Conservation (phyloP, 1,284 basidiomycete species). For the Irpex sp. region DNA sequence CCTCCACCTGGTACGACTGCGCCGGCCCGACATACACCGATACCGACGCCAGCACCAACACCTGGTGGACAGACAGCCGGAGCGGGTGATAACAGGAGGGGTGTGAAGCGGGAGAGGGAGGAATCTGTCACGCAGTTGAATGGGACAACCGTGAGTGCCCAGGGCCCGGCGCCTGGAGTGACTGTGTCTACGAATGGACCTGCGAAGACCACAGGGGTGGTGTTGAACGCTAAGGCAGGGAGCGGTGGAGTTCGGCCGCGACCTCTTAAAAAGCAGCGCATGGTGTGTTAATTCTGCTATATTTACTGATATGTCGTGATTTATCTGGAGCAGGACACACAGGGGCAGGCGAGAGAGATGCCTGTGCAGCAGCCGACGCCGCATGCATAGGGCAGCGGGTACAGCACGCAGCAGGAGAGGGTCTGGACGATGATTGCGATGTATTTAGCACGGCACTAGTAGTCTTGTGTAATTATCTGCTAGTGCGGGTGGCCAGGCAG, state of each 20-base stretch:
- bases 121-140: constrained; percentile 16
- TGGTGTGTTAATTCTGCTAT: constrained; percentile 44
- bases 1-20: constrained; percentile 7
- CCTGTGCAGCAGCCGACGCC: constrained; percentile 21
- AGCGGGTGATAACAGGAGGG: constrained; percentile 30
- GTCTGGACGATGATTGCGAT: background rate
- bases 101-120: constrained; percentile 43
- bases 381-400: constrained; percentile 10
- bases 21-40: constrained; percentile 13
- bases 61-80: constrained; percentile 22
- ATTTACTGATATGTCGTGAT: constrained; percentile 1
- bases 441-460: background rate
- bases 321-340: constrained; percentile 13
- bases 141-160: constrained; percentile 25
- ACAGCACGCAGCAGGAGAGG: background rate
- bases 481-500: background rate
- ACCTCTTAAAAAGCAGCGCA: constrained; percentile 72
- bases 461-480: background rate
- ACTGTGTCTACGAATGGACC: constrained; percentile 13
- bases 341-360: constrained; percentile 17
- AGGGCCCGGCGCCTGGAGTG: constrained; percentile 2
- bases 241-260: constrained; percentile 51
- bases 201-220: constrained; percentile 7
- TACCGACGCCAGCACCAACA: constrained; percentile 21
- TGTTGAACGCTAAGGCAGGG: constrained; percentile 43